Base-by-base conservation (phyloP, 169 alveolate genomes). In the Miamiensis avidus region DNA sequence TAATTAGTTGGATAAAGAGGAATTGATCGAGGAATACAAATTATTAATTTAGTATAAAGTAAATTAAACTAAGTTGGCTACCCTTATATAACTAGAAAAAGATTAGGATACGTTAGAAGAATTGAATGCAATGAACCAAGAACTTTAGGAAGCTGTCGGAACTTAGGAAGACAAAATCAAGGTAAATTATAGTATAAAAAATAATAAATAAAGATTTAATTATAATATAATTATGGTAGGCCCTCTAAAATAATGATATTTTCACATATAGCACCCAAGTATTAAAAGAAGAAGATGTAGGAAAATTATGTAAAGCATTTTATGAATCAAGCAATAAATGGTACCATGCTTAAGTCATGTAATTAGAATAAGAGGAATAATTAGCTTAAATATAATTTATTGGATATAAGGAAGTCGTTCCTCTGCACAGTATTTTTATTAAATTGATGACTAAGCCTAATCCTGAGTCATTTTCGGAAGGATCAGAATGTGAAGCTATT, bases 311-410 rank as follows among this genome's bases (percentile, higher is more conserved):
- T 27, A 91, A 91, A 49, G 92, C 88, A 25, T 88, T 84, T 73
- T 82, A 81, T 73, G 78, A 82, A 82, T 69, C 65, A 27, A 89
- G 84, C 25, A 75, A 82, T n/a, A 85, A 78, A 32, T 91, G 94
- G 94, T 88, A 87, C 75, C 90, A 85, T 77, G 94, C 91, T 6
- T 49, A 84, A 16, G 64, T 88, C 0, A 49, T 74, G 64, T 78
- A 73, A 27, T 84, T 92, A 20, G 85, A 85, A 74, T 84, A 85
- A 72, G 90, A 89, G 28, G 82, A 82, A 31, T 83, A 92, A 83
- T 82, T 78, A 69, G 90, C 87, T 65, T 90, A 89, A 49, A 81
- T 92, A 31, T 74, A 86, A 33, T 89, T 91, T 91, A 88, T 92
- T 34, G 95, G 95, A 4, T 86, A 84, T 81, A 76, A 85, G 72